Evolutionary conservation across 1,139 yeast genomes (phyloP).

Genomic region (Geotrichum histeridarum): DNA sequence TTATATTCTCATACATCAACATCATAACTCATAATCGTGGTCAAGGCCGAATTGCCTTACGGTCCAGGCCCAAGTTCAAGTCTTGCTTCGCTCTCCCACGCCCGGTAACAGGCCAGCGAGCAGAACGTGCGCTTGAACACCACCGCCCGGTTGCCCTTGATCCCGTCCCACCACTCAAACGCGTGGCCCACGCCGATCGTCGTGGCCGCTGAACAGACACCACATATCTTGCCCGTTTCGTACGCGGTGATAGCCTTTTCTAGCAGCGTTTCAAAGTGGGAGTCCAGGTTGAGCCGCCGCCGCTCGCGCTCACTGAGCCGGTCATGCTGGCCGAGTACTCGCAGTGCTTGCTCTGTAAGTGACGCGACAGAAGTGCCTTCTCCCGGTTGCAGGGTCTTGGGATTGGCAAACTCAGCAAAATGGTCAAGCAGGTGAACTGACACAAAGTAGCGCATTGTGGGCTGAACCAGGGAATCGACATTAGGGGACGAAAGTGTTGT

Average conservation of each 20-base stretch:
- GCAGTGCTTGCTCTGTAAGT: slow-evolving; percentile 43
- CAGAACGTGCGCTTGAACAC: slow-evolving; percentile 24
- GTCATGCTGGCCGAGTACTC: slow-evolving; percentile 43
- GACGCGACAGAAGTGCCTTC: slow-evolving; percentile 36
- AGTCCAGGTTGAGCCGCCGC: slow-evolving; percentile 41
- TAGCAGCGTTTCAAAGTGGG: slow-evolving; percentile 39
- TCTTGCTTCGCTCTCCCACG: slow-evolving; percentile 19
- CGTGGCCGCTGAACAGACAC: slow-evolving; percentile 44
- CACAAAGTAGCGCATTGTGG: slow-evolving; percentile 14
- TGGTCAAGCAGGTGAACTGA: slow-evolving; percentile 10
- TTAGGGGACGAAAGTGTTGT: slow-evolving; percentile 24
- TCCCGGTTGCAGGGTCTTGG: not conserved
- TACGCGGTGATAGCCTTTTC: slow-evolving; percentile 46
- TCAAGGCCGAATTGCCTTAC: not conserved
- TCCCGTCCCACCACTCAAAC: slow-evolving; percentile 56
- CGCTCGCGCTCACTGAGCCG: slow-evolving; percentile 46
- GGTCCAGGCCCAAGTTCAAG: not conserved
- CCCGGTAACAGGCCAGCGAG: slow-evolving; percentile 25
- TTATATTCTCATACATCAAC: not conserved
- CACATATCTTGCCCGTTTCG: slow-evolving; percentile 47
- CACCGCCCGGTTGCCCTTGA: slow-evolving; percentile 21
- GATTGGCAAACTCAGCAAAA: slow-evolving; percentile 6
- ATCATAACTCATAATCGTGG: not conserved
- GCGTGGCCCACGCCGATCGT: slow-evolving; percentile 52
- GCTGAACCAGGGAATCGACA: slow-evolving; percentile 13